Conservation (phyloP, 441 rosid species). For the Corymbia calophylla region DNA sequence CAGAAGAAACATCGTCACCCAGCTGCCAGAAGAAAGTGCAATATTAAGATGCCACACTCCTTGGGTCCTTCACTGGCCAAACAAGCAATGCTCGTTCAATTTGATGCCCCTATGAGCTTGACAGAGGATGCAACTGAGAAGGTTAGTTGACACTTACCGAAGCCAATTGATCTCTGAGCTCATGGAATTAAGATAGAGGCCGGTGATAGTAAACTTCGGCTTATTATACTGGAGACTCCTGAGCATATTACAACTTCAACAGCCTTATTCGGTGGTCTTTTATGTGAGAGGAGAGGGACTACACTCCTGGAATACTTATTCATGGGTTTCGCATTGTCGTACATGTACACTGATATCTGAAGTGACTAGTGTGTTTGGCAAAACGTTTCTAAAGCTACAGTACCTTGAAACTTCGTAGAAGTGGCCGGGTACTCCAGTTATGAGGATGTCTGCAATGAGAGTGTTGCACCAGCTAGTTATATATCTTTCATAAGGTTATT, state of each 20-base stretch:
- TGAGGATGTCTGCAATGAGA: too few relatives aligned
- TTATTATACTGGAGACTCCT: background rate
- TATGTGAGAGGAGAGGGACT: background rate
- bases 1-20: background rate
- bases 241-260: background rate
- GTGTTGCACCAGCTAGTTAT: too few relatives aligned
- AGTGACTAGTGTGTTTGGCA: too few relatives aligned
- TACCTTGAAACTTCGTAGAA: too few relatives aligned
- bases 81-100: background rate
- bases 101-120: background rate
- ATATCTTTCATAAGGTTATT: too few relatives aligned
- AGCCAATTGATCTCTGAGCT: background rate
- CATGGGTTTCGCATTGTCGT: too few relatives aligned
- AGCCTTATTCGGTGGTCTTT: background rate
- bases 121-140: background rate
- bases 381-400: too few relatives aligned
- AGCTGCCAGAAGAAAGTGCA: background rate
- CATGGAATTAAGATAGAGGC: background rate
- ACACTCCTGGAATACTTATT: background rate
- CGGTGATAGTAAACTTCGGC: background rate
- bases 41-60: background rate
- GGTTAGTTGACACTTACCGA: background rate
- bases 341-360: too few relatives aligned
- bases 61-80: background rate
- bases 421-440: too few relatives aligned